These are phyloP conservation scores for Lithocarpus polystachyus DNA, from an alignment of 306 rosid genomes.

Conservation along the genomic window DNA sequence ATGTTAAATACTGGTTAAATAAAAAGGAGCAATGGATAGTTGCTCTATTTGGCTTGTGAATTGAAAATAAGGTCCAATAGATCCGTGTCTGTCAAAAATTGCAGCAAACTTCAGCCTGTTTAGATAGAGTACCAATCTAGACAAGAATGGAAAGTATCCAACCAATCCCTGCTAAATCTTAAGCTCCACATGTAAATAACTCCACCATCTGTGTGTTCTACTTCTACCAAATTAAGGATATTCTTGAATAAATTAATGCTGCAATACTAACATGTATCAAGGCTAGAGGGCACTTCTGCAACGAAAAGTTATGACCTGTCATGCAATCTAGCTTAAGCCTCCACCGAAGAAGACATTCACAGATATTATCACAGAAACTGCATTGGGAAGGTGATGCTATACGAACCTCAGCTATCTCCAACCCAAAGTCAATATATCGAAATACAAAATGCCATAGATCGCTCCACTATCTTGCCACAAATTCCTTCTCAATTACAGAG, in stretches of 20 bases:
- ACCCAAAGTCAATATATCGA: constrained; percentile 8
- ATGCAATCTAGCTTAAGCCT: constrained; percentile 12
- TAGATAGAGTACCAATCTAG: not conserved
- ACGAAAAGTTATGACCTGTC: constrained; percentile 8
- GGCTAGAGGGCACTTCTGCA: constrained; percentile 1
- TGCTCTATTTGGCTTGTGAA: not conserved
- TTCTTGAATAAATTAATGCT: not conserved
- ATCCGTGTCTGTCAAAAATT: not conserved
- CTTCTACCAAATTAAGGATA: not conserved
- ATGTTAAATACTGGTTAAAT: not conserved
- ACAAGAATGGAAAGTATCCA: not conserved
- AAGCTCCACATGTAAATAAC: not conserved
- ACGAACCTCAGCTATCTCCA: constrained; percentile 21
- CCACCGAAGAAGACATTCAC: constrained; percentile 2
- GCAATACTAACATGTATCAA: constrained; percentile 5
- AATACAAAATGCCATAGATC: not conserved
- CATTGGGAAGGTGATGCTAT: not conserved
- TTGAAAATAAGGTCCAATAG: not conserved
- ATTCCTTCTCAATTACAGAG: constrained; percentile 68
- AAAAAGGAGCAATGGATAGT: not conserved
- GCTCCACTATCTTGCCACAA: constrained; percentile 28
- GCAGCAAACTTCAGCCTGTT: not conserved
- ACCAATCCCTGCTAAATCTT: not conserved
- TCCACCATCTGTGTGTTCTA: not conserved
- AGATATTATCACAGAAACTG: not conserved